Evolutionary conservation across 2,329 filamentous ascomycete genomes (phyloP), one percentile per base, ranked within the genome.

Genomic region (Escovopsis weberi): DNA sequence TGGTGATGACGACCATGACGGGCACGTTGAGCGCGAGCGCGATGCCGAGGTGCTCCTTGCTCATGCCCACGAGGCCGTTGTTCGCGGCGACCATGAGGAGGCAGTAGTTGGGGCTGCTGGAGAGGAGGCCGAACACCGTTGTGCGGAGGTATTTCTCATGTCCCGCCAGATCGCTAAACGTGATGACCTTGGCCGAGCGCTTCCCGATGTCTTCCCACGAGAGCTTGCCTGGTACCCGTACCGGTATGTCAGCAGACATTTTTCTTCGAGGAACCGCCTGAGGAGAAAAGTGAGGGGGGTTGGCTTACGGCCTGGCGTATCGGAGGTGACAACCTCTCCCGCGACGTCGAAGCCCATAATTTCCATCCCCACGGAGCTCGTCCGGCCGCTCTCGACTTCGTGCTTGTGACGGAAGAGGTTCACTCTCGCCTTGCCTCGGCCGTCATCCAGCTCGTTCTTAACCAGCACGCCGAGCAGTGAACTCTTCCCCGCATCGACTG

Each of bases 161-260:
- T 28, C 91, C 91, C 5, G 91, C 91, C 50, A 98, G 68, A 60
- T 98, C 91, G 32, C 85, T 93, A 61, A 98, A 98, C 26, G 85
- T 85, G 54, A 96, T 95, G 41, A 98, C 88, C 69, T 98, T 98
- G 40, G 89, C 82, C 53, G 86, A 93, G 51, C 87, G 82, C 62
- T 84, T 86, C 42, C 91, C 91, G 56, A 98, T 95, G 60, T 98
- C 91, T 60, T 95, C 89, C 91, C 91, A 98, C 4, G 88, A 89
- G 32, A 96, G 68, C 51, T 76, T 76, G 36, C 68, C 67, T 70
- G 36, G 4, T 6, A n/a, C 3, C 38, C 12, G 8, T 5, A 43
- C 34, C 11, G 19, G 12, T 11, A 32, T 32, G 28, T 9, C 8
- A 32, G 11, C 23, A 23, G 6, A 23, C 3, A 23, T 2, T 23